These are phyloP conservation scores for Candida odintsovae DNA, from an alignment of 805 yeast genomes.

Conservation along the genomic window DNA sequence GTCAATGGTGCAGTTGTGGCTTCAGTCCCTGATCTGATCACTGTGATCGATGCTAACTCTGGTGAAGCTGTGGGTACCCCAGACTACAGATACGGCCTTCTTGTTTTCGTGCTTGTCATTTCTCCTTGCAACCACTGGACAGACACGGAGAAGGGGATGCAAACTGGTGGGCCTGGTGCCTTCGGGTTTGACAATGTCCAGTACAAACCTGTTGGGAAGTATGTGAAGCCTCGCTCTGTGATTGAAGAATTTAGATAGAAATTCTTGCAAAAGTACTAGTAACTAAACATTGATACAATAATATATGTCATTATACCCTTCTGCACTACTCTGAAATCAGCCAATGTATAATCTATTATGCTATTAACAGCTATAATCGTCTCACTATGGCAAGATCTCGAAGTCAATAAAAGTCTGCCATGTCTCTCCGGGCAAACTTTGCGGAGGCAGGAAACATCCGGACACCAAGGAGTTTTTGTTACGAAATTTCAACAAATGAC, in stretches of 20 bases:
- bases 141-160: slow-evolving; percentile 28
- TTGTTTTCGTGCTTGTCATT: slow-evolving; percentile 34
- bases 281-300: background rate
- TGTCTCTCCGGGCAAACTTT: background rate
- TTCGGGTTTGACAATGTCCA: slow-evolving; percentile 27
- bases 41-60: slow-evolving; percentile 36
- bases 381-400: too few species aligned
- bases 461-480: background rate
- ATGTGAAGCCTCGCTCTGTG: slow-evolving; percentile 31
- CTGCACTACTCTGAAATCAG: too few species aligned
- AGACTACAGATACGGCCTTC: slow-evolving; percentile 40
- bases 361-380: too few species aligned
- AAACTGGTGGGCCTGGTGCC: slow-evolving; percentile 35
- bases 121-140: slow-evolving; percentile 31
- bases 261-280: background rate
- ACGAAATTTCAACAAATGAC: background rate
- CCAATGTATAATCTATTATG: too few species aligned
- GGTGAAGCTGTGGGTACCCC: slow-evolving; percentile 48
- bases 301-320: too few species aligned
- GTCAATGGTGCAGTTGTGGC: slow-evolving; percentile 27
- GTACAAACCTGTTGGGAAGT: slow-evolving; percentile 33
- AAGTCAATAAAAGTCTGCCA: background rate
- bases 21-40: slow-evolving; percentile 42
- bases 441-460: background rate
- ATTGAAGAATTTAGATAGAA: slow-evolving; percentile 27